A percentile compares a stretch with the other conserved stretches of the same genome.
These are phyloP conservation scores for Rhynchosporium graminicola DNA, from an alignment of 2,329 filamentous ascomycete genomes.

Conservation along the genomic window DNA sequence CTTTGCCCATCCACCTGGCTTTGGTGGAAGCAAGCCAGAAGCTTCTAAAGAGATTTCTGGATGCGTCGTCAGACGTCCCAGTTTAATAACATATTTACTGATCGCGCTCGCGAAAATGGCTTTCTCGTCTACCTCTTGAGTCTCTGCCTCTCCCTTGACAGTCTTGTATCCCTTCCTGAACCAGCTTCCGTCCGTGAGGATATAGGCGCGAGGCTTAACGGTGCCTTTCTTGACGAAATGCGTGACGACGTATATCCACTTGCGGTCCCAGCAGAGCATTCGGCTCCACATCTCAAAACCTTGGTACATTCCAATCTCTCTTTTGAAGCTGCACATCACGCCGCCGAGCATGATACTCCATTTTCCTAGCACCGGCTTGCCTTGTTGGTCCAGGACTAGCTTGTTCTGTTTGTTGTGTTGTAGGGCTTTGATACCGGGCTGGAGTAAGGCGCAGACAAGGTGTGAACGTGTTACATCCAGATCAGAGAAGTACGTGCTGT, in stretches of 20 bases:
- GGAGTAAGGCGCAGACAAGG: constrained; percentile 69
- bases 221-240: constrained; percentile 68
- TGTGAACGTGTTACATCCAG: constrained; percentile 76
- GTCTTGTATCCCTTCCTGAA: constrained; percentile 45
- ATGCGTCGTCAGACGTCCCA: constrained; percentile 79
- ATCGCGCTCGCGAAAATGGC: constrained; percentile 71
- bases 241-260: constrained; percentile 77
- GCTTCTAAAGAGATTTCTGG: constrained; percentile 74
- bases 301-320: constrained; percentile 70
- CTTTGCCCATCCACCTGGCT: constrained; percentile 64
- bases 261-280: constrained; percentile 74
- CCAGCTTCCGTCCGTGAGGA: constrained; percentile 43
- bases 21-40: constrained; percentile 71
- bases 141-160: constrained; percentile 43
- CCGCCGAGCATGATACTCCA: constrained; percentile 70
- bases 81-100: constrained; percentile 81
- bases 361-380: constrained; percentile 51
- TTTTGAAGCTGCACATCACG: constrained; percentile 72
- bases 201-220: constrained; percentile 53
- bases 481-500: constrained; percentile 70
- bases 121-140: constrained; percentile 53
- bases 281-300: constrained; percentile 73
- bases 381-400: constrained; percentile 47
- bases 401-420: constrained; percentile 51
- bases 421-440: constrained; percentile 56